These are phyloP conservation scores for Zymoseptoria pseudotritici DNA, from an alignment of 2,329 filamentous ascomycete species.

Conservation along the genomic window DNA sequence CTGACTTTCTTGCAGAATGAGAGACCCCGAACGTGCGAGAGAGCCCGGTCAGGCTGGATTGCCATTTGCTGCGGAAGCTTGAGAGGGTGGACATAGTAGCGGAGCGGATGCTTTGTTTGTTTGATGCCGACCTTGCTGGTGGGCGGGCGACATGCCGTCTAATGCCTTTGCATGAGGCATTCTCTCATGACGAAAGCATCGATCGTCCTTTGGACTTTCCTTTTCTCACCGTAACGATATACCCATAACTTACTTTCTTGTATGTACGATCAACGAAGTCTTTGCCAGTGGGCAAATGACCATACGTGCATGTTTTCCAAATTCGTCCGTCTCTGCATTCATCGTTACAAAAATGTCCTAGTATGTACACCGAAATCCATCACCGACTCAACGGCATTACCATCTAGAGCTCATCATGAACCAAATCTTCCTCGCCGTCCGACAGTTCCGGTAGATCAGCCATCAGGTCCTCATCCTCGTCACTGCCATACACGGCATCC, in stretches of 20 bases:
- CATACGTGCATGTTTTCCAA: not conserved
- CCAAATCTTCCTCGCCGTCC: not conserved
- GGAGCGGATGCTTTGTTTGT: not conserved
- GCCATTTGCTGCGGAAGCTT: not conserved
- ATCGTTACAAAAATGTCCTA: not conserved
- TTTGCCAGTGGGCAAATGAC: not conserved
- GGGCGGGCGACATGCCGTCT: not conserved
- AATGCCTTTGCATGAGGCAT: not conserved
- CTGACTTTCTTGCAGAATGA: constrained; percentile 12
- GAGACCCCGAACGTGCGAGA: constrained; percentile 20
- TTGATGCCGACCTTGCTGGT: not conserved
- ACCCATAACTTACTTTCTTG: not conserved
- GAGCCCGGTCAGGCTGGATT: constrained; percentile 8
- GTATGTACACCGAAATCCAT: not conserved
- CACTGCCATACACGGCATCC: not conserved
- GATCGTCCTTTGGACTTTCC: not conserved
- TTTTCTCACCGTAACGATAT: not conserved
- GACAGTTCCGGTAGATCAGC: not conserved
- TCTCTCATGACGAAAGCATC: not conserved
- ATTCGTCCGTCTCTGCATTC: not conserved
- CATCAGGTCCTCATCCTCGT: not conserved
- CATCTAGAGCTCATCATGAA: not conserved
- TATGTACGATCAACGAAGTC: not conserved
- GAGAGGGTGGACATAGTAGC: not conserved
- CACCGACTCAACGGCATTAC: not conserved